Evolutionary conservation across 768 basidiomycete genomes (phyloP).

Genomic region (Tricholoma sp.): DNA sequence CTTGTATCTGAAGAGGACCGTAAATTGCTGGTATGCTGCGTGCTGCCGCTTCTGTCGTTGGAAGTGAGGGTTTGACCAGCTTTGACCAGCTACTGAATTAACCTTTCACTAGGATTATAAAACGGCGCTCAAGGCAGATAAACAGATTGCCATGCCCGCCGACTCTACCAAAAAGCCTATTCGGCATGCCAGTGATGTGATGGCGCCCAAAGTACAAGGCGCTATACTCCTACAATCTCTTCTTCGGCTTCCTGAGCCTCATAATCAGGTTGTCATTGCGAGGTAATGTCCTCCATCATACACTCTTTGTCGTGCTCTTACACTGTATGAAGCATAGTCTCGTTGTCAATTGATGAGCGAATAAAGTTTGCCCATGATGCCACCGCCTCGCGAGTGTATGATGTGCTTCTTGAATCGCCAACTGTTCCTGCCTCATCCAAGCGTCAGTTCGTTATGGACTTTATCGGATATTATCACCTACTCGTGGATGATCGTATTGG

Average conservation of each 20-base stretch:
- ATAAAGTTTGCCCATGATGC: slow-evolving; percentile 48
- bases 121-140: slow-evolving; percentile 1
- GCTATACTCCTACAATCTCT: slow-evolving; percentile 82
- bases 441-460: slow-evolving; percentile 64
- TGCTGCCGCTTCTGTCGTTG: slow-evolving; percentile 49
- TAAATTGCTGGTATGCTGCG: slow-evolving; percentile 58
- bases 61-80: slow-evolving; percentile 32
- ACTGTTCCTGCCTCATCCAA: slow-evolving; percentile 61
- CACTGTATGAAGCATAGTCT: slow-evolving; percentile 42
- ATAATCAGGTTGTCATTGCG: slow-evolving; percentile 62
- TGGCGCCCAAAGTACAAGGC: slow-evolving; percentile 77
- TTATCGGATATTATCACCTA: slow-evolving; percentile 73
- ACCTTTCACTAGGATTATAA: slow-evolving; percentile 17
- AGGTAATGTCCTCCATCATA: slow-evolving; percentile 42
- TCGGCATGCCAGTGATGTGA: slow-evolving; percentile 25
- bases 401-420: slow-evolving; percentile 66
- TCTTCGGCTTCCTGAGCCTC: slow-evolving; percentile 60
- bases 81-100: background rate
- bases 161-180: slow-evolving; percentile 6
- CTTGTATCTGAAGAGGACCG: slow-evolving; percentile 45
- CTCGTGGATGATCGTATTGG: slow-evolving; percentile 91
- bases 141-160: background rate
- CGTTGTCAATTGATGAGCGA: slow-evolving; percentile 54
- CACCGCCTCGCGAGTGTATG: slow-evolving; percentile 75
- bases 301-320: background rate